phyloP scores from a whole-genome alignment of 345 rosid genomes.

The Eucalyptus virginea region DNA sequence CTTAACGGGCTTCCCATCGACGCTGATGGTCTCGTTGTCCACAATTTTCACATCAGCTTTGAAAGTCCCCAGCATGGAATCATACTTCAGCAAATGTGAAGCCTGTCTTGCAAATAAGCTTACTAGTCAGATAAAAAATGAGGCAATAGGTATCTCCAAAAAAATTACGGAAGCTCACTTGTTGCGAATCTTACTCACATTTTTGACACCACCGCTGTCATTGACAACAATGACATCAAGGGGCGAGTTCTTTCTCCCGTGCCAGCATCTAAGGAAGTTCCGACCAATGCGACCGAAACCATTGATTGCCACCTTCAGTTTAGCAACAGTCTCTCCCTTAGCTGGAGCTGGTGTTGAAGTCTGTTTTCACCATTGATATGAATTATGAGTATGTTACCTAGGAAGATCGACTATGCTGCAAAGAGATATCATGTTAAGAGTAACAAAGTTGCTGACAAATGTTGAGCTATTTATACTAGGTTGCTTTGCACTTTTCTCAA shows the following conservation, averaged over 20 bases:
- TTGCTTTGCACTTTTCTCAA: not conserved
- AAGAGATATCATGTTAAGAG: not conserved
- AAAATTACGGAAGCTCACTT: not conserved
- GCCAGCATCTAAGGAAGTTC: conserved; percentile 99
- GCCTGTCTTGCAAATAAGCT: conserved; percentile 36
- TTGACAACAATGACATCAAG: conserved; percentile 86
- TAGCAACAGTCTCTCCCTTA: conserved; percentile 66
- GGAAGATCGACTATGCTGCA: not conserved
- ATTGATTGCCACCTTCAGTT: conserved; percentile 92
- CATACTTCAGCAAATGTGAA: conserved; percentile 93
- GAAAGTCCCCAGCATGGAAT: conserved; percentile 93
- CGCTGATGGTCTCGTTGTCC: conserved; percentile 61
- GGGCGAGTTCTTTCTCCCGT: conserved; percentile 87
- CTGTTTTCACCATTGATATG: conserved; percentile 9
- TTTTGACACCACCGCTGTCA: conserved; percentile 98
- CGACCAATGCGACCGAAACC: conserved; percentile 98
- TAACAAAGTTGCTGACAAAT: not conserved
- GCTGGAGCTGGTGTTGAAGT: conserved; percentile 27
- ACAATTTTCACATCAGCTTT: conserved; percentile 87
- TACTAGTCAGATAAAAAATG: not conserved
- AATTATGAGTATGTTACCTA: not conserved
- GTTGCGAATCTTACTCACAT: conserved; percentile 28
- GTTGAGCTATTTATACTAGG: not conserved
- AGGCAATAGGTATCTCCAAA: not conserved
- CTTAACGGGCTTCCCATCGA: conserved; percentile 85